phyloP scores from a whole-genome alignment of 2,329 filamentous ascomycete species.

The Pyrenophora tritici-repentis region DNA sequence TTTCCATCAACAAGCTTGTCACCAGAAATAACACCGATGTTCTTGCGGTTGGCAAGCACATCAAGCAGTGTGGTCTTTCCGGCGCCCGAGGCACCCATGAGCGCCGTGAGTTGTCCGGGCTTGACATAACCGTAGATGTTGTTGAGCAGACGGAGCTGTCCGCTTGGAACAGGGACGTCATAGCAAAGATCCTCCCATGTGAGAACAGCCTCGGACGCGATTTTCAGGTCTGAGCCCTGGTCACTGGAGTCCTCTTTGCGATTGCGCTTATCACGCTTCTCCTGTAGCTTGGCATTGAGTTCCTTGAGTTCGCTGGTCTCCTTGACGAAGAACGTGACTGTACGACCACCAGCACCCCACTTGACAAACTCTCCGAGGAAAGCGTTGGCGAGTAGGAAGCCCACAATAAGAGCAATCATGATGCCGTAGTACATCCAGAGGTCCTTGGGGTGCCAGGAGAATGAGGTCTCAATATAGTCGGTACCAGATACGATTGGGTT shows the following conservation, averaged over 20 bases:
- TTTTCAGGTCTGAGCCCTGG: slow-evolving; percentile 54
- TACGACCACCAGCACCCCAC: slow-evolving; percentile 79
- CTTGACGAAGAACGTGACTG: slow-evolving; percentile 75
- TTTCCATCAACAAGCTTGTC: slow-evolving; percentile 67
- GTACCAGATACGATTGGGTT: slow-evolving; percentile 66
- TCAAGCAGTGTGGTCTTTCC: slow-evolving; percentile 87
- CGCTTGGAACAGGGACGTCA: slow-evolving; percentile 71
- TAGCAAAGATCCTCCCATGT: slow-evolving; percentile 64
- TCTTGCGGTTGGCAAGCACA: slow-evolving; percentile 70
- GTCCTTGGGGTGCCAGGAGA: slow-evolving; percentile 67
- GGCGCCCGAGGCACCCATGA: slow-evolving; percentile 61
- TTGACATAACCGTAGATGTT: slow-evolving; percentile 62
- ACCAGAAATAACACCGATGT: slow-evolving; percentile 66
- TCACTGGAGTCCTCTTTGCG: slow-evolving; percentile 50
- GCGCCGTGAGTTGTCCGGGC: slow-evolving; percentile 59
- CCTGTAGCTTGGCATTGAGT: slow-evolving; percentile 66
- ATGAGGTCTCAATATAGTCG: slow-evolving; percentile 71
- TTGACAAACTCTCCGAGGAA: slow-evolving; percentile 78
- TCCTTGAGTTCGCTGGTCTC: slow-evolving; percentile 69
- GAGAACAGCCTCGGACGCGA: slow-evolving; percentile 60
- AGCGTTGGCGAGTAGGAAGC: slow-evolving; percentile 74
- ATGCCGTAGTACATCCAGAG: slow-evolving; percentile 73
- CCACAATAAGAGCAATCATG: slow-evolving; percentile 73
- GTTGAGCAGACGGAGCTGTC: slow-evolving; percentile 60
- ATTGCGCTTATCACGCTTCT: slow-evolving; percentile 62